Evolutionary conservation across 805 yeast genomes (phyloP), one percentile per base, ranked within the genome.

Genomic region (Spathaspora boniae): DNA sequence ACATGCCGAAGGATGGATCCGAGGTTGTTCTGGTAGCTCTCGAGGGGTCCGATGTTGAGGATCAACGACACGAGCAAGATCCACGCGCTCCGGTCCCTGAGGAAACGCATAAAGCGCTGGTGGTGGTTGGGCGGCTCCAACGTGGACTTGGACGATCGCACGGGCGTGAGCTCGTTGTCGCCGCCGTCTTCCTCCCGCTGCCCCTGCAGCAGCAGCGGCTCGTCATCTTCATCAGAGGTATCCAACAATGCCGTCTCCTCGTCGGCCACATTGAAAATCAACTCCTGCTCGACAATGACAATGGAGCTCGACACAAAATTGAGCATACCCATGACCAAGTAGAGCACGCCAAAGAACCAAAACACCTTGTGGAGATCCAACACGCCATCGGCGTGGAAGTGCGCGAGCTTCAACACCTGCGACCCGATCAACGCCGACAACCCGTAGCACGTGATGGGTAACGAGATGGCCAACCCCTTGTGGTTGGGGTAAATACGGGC

Each of bases 381-480:
- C 12, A 48, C 48, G 5, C 44, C 45, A 14, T 40, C 41, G 15
- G 43, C 41, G 4, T 42, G 23, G 47, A 79, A 65, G 53, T 58
- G 62, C 6, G 46, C 44, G 16, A 70, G 52, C 40, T 69, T 74
- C 53, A 76, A 57, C 29, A 76, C 52, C 53, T 80, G 88, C 0
- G 95, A 73, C 3, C 85, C 82, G 31, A 89, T 58, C 37, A 93
- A 64, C 2, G 95, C 76, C 4, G 95, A 82, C 20, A 87, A 51
- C 1, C 98, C 98, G 56, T 83, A 89, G 43, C 82, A 82, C 0
- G 95, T 76, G 2, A 91, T 89, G 0, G 98, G 98, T 29, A 84
- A 72, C 35, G 94, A 82, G 29, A 91, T 86, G 21, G 95, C 84
- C 37, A 91, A 58, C 2, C 95, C 82, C 40, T 86, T 85, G 31